Evolutionary conservation across 2,329 filamentous ascomycete genomes (phyloP).

Genomic region (Xylaria hypoxylon): DNA sequence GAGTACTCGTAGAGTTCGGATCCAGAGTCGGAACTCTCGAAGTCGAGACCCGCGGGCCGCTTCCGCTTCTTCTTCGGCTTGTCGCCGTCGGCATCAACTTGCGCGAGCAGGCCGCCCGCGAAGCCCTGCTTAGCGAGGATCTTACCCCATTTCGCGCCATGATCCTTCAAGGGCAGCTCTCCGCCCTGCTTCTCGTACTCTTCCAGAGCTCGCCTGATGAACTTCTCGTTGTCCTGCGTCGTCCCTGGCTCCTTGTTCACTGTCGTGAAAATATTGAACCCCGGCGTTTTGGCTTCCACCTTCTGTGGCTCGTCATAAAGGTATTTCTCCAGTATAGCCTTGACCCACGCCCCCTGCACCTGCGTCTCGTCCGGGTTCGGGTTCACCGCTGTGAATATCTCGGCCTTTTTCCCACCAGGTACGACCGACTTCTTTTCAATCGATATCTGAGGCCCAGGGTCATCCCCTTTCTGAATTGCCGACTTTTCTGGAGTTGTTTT

Average conservation of each 20-base stretch:
- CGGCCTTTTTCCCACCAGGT: no score
- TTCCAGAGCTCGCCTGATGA: background rate
- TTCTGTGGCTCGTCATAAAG: background rate
- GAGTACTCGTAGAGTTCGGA: conserved; percentile 45
- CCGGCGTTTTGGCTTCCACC: background rate
- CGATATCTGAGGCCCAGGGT: no score
- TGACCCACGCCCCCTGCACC: background rate
- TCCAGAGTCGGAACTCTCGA: background rate
- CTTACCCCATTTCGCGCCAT: no score
- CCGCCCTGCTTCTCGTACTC: conserved; percentile 3
- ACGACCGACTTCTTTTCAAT: no score
- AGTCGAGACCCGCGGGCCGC: conserved; percentile 1
- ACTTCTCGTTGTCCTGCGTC: background rate
- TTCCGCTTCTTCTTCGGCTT: conserved; percentile 30
- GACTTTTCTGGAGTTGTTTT: no score
- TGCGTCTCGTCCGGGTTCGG: background rate
- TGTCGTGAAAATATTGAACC: background rate
- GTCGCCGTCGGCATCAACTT: no score
- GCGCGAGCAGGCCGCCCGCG: no score
- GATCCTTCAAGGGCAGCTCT: background rate
- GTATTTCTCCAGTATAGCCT: background rate
- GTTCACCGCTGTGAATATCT: conserved; percentile 7
- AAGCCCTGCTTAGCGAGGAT: no score
- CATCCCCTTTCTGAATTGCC: no score
- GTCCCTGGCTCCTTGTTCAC: background rate